Conservation (phyloP, 2,329 filamentous ascomycete genomes). For the Trichoderma sp. region DNA sequence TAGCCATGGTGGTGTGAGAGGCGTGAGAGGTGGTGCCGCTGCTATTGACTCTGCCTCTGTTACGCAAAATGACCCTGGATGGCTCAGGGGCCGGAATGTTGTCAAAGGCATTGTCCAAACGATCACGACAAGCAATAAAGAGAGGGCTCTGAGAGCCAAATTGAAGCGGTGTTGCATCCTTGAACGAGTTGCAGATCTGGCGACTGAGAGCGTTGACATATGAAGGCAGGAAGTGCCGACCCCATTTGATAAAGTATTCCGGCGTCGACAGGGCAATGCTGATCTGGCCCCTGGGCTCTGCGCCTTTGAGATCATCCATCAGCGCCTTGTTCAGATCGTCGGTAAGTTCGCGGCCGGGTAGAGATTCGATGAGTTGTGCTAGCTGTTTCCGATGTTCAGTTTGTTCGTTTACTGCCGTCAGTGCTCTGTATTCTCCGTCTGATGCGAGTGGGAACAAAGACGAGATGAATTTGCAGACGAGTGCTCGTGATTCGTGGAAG, state of each 20-base stretch:
- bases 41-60: not conserved
- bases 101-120: conserved; percentile 50
- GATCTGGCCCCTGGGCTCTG: conserved; percentile 48
- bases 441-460: conserved; percentile 39
- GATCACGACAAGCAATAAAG: conserved; percentile 49
- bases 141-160: conserved; percentile 52
- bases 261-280: conserved; percentile 42
- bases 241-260: conserved; percentile 50
- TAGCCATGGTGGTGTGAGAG: conserved; percentile 36
- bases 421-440: conserved; percentile 20
- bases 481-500: conserved; percentile 52
- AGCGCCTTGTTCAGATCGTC: conserved; percentile 46
- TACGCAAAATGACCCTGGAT: conserved; percentile 24
- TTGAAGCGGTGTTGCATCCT: conserved; percentile 55
- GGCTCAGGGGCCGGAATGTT: conserved; percentile 44
- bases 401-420: conserved; percentile 15
- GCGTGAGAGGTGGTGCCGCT: not conserved
- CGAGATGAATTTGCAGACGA: conserved; percentile 49
- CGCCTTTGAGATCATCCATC: conserved; percentile 46
- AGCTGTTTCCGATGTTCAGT: conserved; percentile 32
- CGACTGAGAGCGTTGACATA: conserved; percentile 54
- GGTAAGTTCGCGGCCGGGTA: conserved; percentile 36
- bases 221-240: conserved; percentile 55
- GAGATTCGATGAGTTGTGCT: conserved; percentile 29
- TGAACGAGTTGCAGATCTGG: conserved; percentile 61